Percentiles rank a stretch among this genome's conserved stretches.
Conservation (phyloP, 1,284 basidiomycete genomes). For the Ustilago cynodontis region DNA sequence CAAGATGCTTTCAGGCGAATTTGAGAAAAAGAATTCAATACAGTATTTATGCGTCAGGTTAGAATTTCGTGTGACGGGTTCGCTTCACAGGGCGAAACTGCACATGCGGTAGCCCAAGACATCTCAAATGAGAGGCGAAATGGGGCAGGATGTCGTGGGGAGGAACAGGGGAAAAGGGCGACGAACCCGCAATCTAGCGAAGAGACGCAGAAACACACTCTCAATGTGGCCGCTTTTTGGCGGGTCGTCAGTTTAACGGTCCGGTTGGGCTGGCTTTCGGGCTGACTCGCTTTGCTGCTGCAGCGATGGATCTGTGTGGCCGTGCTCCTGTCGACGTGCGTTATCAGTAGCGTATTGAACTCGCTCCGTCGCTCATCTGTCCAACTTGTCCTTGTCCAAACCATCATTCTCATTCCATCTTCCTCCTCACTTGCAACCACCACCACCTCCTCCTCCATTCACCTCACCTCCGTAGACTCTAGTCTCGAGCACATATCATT, state of each 20-base stretch:
- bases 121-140: background rate
- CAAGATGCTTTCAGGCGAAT: background rate
- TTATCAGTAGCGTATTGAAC: slow-evolving; percentile 26
- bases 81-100: background rate
- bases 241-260: slow-evolving; percentile 6
- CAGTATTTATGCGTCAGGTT: background rate
- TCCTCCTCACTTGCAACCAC: slow-evolving; percentile 11
- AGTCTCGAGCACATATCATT: slow-evolving; percentile 13
- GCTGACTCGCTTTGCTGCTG: slow-evolving; percentile 9
- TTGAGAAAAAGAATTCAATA: background rate
- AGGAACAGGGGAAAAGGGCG: background rate
- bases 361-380: slow-evolving; percentile 17
- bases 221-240: slow-evolving; percentile 6
- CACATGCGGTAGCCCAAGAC: slow-evolving; percentile 12
- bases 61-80: background rate
- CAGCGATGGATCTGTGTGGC: background rate
- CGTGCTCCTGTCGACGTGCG: slow-evolving; percentile 20
- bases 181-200: background rate
- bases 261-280: slow-evolving; percentile 3
- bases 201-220: too few species aligned
- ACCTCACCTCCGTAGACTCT: slow-evolving; percentile 22
- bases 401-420: slow-evolving; percentile 3
- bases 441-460: background rate
- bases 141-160: too few species aligned
- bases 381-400: slow-evolving; percentile 19